phyloP scores from a whole-genome alignment of 768 basidiomycete species.

The Rhodotorula sphaerocarpa region DNA sequence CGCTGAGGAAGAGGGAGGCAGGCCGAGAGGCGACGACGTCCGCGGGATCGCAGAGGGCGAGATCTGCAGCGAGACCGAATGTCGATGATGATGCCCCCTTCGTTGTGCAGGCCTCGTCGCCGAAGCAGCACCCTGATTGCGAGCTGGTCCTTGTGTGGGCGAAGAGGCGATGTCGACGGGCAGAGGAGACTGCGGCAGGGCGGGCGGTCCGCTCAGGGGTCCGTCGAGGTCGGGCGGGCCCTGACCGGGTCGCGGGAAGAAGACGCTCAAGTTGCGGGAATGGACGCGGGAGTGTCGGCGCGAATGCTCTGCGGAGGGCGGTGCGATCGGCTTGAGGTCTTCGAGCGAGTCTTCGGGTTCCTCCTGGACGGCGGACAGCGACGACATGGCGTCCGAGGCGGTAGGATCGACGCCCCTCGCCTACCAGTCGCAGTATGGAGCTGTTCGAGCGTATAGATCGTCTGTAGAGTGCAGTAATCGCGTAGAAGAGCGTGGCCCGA shows the following conservation, averaged over 20 bases:
- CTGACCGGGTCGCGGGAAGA: conserved; percentile 39
- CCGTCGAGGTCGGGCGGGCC: conserved; percentile 19
- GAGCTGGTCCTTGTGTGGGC: not conserved
- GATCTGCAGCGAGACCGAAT: conserved; percentile 35
- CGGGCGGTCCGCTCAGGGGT: conserved; percentile 9
- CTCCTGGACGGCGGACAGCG: conserved; percentile 2
- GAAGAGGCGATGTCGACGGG: conserved; percentile 6
- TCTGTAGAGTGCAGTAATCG: too few relatives aligned
- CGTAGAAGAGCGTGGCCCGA: too few relatives aligned
- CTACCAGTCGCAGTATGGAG: too few relatives aligned
- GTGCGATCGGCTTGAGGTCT: too few relatives aligned
- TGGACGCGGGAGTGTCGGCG: conserved; percentile 38
- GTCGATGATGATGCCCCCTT: conserved; percentile 39
- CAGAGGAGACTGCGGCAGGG: conserved; percentile 5
- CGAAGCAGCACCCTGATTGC: too few relatives aligned
- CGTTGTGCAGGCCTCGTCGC: conserved; percentile 8
- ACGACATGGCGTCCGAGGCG: not conserved
- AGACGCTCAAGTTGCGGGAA: conserved; percentile 38
- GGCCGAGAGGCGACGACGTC: too few relatives aligned
- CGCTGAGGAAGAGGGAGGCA: too few relatives aligned
- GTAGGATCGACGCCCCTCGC: too few relatives aligned
- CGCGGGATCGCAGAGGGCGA: conserved; percentile 6
- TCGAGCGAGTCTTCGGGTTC: not conserved
- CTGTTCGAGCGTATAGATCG: too few relatives aligned
- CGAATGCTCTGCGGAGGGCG: conserved; percentile 9